Evolutionary conservation across 768 basidiomycete genomes (phyloP).

Genomic region (Candolleomyces eurysporus): DNA sequence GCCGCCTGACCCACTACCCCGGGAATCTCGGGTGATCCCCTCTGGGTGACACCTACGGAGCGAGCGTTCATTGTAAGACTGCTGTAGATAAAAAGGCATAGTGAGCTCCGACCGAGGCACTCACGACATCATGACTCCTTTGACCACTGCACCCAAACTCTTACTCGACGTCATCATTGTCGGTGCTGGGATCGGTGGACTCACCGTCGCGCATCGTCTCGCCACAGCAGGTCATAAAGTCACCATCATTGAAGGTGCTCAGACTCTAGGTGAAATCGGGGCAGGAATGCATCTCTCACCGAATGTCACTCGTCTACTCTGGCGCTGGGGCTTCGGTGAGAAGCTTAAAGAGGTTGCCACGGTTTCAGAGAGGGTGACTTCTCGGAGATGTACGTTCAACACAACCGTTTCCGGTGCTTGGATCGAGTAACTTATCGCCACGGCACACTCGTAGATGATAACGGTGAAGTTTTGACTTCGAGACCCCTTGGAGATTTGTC

Average conservation of each 20-base stretch:
- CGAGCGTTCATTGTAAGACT: too few species aligned
- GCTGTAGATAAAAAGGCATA: too few species aligned
- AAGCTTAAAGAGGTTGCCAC: conserved; percentile 36
- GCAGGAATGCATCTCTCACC: conserved; percentile 49
- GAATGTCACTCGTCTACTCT: conserved; percentile 42
- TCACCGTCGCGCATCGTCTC: conserved; percentile 43
- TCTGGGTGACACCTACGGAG: too few species aligned
- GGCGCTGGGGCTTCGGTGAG: conserved; percentile 49
- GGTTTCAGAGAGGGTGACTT: conserved; percentile 34
- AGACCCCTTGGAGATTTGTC: conserved; percentile 24
- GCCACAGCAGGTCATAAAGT: conserved; percentile 47
- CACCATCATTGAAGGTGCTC: conserved; percentile 44
- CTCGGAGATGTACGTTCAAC: conserved; percentile 38
- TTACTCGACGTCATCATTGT: conserved; percentile 37
- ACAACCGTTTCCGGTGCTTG: neutral
- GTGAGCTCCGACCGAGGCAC: too few species aligned
- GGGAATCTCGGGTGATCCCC: too few species aligned
- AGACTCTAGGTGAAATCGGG: conserved; percentile 40
- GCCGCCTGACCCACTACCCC: too few species aligned
- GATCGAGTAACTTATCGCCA: too few species aligned
- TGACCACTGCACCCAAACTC: neutral
- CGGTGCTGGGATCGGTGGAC: conserved; percentile 51
- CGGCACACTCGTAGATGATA: conserved; percentile 18
- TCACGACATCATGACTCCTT: neutral
- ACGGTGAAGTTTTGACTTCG: conserved; percentile 28